Base-by-base conservation (phyloP, 306 rosid species). In the Sesbania bispinosa region DNA sequence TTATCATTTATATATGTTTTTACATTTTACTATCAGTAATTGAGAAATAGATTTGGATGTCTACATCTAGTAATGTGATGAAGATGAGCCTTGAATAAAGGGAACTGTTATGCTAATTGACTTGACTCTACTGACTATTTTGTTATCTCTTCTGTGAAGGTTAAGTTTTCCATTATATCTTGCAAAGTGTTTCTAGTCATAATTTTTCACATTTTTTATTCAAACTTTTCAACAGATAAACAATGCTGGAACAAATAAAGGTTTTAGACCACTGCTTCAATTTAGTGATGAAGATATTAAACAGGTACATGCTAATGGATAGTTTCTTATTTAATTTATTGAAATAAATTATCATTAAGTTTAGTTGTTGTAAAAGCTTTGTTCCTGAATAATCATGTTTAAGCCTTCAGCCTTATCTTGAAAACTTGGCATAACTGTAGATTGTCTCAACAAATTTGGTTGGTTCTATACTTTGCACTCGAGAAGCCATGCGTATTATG, bases 381-480 rank as follows among this genome's bases (percentile, higher is more conserved):
- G 2, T 29, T 18, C 33, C 2, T 11, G 42, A 42, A 52, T 64
- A 11, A 33, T 20, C 51, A 41, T 7, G 23, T 45, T 45, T 30
- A 0, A 20, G 33, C 7, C 15, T 50, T 62, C 38, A 74, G 6
- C 53, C 30, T 61, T 48, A 73, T 15, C 62, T 15, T 32, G 35
- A 48, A 14, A 73, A 10, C 18, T 64, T 35, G 53, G 10, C 14
- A 54, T 50, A 62, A n/a, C 54, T 81, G 57, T 73, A 94, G 98
- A 94, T 94, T 86, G 96, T 90, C 75, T 90, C 97, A 13, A 94
- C 96, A 62, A 94, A 90, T 82, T 86, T 94, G 72, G 92, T 94
- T 5, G 98, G 97, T 10, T 90, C 98, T 13, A 83, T 94, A 41
- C 85, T 94, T 33, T 94, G 98, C 75, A 90, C 98, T 45, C 88